Evolutionary conservation across 768 basidiomycete genomes (phyloP).

Genomic region (Termitomyces sp.): DNA sequence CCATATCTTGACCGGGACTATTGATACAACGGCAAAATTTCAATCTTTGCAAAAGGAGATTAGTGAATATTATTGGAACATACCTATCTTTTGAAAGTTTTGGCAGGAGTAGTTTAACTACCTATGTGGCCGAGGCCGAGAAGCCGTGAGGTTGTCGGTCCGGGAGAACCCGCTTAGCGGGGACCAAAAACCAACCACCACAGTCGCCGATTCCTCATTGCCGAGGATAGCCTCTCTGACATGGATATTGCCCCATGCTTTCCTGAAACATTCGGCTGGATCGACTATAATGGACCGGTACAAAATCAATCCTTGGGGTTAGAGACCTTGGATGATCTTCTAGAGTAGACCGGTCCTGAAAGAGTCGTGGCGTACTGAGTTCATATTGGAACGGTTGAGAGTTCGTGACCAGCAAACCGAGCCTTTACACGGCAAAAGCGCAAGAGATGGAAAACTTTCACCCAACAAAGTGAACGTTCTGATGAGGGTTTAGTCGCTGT

Average conservation of each 20-base stretch:
- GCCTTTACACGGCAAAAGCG: not conserved
- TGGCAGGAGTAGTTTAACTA: no score
- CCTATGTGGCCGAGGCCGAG: no score
- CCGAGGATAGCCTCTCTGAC: not conserved
- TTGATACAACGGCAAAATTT: not conserved
- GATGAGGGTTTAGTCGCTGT: not conserved
- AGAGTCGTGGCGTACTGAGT: not conserved
- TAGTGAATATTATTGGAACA: no score
- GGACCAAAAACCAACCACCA: no score
- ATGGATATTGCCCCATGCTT: not conserved
- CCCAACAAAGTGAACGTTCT: not conserved
- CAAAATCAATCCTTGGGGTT: not conserved
- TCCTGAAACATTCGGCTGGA: not conserved
- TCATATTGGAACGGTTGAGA: not conserved
- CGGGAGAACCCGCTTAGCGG: no score
- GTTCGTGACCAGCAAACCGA: not conserved
- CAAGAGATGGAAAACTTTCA: not conserved
- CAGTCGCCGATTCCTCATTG: not conserved
- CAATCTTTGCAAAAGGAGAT: not conserved
- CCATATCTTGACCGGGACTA: not conserved
- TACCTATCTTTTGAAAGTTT: no score
- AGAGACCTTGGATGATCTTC: not conserved
- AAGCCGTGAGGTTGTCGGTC: no score
- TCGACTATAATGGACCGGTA: not conserved
- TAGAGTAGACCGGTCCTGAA: not conserved